Percentiles rank a stretch among this genome's conserved stretches.
Conservation (phyloP, 1,284 basidiomycete species). For the Cryptococcus sp. region DNA sequence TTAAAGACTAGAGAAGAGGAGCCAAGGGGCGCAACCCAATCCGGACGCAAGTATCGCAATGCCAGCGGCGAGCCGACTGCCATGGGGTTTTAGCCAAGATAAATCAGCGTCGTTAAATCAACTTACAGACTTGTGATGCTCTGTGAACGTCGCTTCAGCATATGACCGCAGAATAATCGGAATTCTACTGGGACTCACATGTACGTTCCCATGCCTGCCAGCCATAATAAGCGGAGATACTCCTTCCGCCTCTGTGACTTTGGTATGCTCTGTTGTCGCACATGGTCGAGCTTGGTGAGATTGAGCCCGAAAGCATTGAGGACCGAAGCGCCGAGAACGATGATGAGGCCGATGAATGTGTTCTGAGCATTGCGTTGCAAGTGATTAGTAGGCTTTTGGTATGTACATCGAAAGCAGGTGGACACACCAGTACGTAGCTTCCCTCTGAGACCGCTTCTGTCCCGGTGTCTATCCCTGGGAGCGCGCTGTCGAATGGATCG, state of each 20-base stretch:
- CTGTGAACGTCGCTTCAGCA: conserved; percentile 27
- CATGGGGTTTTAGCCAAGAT: not conserved
- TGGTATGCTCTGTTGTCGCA: conserved; percentile 45
- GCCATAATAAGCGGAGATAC: conserved; percentile 51
- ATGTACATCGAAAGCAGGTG: not conserved
- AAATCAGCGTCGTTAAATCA: not conserved
- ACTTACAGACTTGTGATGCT: conserved; percentile 51
- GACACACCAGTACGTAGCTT: conserved; percentile 27
- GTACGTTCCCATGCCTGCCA: conserved; percentile 53
- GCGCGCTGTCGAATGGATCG: conserved; percentile 5
- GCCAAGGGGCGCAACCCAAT: conserved; percentile 55
- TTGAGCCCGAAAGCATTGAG: conserved; percentile 54
- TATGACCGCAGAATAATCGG: not conserved
- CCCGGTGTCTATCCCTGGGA: conserved; percentile 12
- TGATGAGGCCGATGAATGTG: conserved; percentile 52
- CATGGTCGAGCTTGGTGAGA: conserved; percentile 54
- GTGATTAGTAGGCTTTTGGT: not conserved
- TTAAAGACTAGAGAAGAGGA: conserved; percentile 53
- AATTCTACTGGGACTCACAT: conserved; percentile 40
- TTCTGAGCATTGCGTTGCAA: conserved; percentile 31
- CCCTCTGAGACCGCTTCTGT: conserved; percentile 22
- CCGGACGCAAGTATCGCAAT: conserved; percentile 51
- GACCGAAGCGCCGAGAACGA: conserved; percentile 47
- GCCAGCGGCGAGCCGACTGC: conserved; percentile 53
- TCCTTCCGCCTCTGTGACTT: conserved; percentile 45